Evolutionary conservation across 2,329 filamentous ascomycete species (phyloP), one percentile per base, ranked within the genome.

Genomic region (Neodidymelliopsis sp.): DNA sequence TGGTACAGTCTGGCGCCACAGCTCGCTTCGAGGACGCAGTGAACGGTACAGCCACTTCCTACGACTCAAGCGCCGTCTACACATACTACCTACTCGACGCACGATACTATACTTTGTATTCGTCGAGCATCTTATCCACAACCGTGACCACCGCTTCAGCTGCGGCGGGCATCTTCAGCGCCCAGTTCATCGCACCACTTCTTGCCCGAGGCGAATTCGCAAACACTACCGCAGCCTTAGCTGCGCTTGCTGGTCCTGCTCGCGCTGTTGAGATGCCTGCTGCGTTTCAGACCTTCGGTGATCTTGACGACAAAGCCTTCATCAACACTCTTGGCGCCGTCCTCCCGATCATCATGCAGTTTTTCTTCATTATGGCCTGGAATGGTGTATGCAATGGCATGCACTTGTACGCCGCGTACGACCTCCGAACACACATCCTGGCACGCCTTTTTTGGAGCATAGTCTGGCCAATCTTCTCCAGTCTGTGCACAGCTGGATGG

Each of bases 321-420:
- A 25, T 44, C 62, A 79, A 79, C 52, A 78, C 74, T 0, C 53
- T 77, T 4, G 66, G 70, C 4, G 67, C 77, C 16, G 73, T 79
- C 25, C 57, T 79, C 6, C 71, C 76, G 8, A 59, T 79, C 9
- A 72, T 79, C 24, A 75, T 76, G 50, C 72, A 79, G 45, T 79
- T 79, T 65, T 79, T 79, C 66, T 79, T 73, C 52, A 63, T 79
- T 16, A 71, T 74, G 37, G 71, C 69, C 23, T 60, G 77, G 57
- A 79, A 79, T 51, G 75, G 74, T 12, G 62, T 79, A 12, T 74
- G 45, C 28, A 49, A 49, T 8, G 38, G 45, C 22, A 49, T 49
- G 38, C 45, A 49, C 28, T 23, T 49, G 5, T 49, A 56, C 31
- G 53, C 53, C 11, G 53, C 49, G 2, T 56, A 52, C 20, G 43